Conservation (phyloP, 352 stramenopile genomes). For the Blastocystis sp. region DNA sequence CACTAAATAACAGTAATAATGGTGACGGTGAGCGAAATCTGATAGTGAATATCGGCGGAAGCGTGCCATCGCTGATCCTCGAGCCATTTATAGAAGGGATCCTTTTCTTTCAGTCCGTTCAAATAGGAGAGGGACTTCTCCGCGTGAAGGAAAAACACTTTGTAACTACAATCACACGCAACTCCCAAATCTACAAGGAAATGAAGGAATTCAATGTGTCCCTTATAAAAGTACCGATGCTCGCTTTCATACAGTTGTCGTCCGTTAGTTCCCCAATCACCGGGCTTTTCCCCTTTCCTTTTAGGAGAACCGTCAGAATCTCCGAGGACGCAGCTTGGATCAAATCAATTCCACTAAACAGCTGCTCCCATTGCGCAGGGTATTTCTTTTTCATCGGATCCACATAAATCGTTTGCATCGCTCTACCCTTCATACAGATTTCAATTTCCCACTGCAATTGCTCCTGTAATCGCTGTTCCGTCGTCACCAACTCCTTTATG, state of each 20-base stretch:
- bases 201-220: not conserved
- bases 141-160: conserved; percentile 20
- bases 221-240: not conserved
- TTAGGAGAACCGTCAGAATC: not conserved
- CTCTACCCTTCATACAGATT: not conserved
- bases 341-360: conserved; percentile 10
- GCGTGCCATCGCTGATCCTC: not conserved
- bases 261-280: not conserved
- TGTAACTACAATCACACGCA: not conserved
- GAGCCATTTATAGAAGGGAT: conserved; percentile 16
- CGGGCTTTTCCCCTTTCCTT: not conserved
- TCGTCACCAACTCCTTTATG: not conserved
- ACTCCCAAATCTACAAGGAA: not conserved
- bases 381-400: conserved; percentile 13
- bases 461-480: not conserved
- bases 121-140: not conserved
- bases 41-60: not conserved
- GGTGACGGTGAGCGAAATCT: not conserved
- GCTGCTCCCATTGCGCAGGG: not conserved
- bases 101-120: not conserved
- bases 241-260: not conserved
- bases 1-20: not conserved
- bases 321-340: not conserved
- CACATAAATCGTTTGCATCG: not conserved
- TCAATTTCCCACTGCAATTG: not conserved